phyloP scores from a whole-genome alignment of 805 yeast species.

The Starmerella apicola region DNA sequence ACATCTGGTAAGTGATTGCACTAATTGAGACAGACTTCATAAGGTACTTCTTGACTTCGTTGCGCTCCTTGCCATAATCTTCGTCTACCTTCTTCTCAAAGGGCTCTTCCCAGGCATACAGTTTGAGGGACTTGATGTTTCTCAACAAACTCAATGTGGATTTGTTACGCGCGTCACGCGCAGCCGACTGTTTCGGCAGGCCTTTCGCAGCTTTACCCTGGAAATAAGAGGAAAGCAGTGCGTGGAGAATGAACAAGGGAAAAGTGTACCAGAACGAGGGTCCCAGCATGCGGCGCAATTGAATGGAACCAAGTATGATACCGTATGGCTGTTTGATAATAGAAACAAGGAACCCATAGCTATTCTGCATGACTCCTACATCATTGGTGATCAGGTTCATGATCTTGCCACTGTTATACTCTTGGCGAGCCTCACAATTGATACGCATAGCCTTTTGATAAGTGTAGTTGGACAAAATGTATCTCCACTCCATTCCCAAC shows the following conservation, averaged over 20 bases:
- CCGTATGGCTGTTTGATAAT: constrained; percentile 2
- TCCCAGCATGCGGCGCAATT: constrained; percentile 62
- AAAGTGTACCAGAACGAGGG: constrained; percentile 87
- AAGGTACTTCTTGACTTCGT: constrained; percentile 53
- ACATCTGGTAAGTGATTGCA: constrained; percentile 42
- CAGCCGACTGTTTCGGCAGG: constrained; percentile 21
- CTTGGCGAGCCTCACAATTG: constrained; percentile 47
- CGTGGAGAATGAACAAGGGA: constrained; percentile 54
- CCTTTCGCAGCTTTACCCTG: constrained; percentile 35
- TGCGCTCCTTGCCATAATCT: constrained; percentile 71
- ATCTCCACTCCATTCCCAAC: constrained; percentile 1
- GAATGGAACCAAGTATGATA: constrained; percentile 46
- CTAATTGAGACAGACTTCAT: constrained; percentile 60
- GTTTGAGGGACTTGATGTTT: constrained; percentile 79
- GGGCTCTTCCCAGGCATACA: constrained; percentile 93
- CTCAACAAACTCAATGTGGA: constrained; percentile 72
- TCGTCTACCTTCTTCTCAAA: constrained; percentile 52
- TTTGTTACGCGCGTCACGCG: constrained; percentile 82
- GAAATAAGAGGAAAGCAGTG: constrained; percentile 54
- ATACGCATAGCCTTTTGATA: constrained; percentile 58
- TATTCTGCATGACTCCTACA: neutral
- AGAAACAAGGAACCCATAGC: neutral
- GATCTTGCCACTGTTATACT: constrained; percentile 74
- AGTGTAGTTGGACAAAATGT: constrained; percentile 25
- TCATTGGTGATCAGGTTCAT: constrained; percentile 67